Conservation (phyloP, 176 grass and related monocot species). For the Musa schizocarpa region DNA sequence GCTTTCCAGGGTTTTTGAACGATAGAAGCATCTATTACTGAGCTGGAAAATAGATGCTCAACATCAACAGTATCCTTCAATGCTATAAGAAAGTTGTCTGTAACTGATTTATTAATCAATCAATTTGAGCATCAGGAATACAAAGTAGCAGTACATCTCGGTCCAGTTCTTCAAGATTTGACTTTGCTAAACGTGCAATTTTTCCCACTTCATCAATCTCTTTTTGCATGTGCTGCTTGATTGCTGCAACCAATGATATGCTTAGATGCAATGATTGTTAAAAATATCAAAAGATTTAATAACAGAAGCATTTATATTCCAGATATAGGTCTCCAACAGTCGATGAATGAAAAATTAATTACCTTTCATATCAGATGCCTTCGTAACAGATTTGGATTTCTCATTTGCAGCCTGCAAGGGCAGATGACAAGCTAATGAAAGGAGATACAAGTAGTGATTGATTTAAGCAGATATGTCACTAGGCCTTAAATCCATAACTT, state of each 20-base stretch:
- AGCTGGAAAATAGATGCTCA: neutral
- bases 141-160: constrained; percentile 47
- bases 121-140: neutral
- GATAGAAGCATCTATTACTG: neutral
- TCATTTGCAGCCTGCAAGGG: constrained; percentile 60
- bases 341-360: neutral
- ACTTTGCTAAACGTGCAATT: constrained; percentile 68
- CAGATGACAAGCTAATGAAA: constrained; percentile 16
- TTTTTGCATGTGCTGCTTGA: constrained; percentile 90
- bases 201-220: constrained; percentile 95
- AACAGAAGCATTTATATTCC: neutral
- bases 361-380: constrained; percentile 89
- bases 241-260: constrained; percentile 36
- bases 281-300: neutral
- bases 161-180: constrained; percentile 84
- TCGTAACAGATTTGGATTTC: constrained; percentile 86
- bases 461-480: neutral
- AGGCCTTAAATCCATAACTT: too few species aligned
- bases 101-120: neutral
- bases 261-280: neutral
- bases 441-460: neutral
- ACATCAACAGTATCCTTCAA: neutral
- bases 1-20: neutral
- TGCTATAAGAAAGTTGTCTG: neutral
- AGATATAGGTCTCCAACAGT: neutral